Base-by-base conservation (phyloP, 208 protist species). In the Trypanosomatidae sp. region DNA sequence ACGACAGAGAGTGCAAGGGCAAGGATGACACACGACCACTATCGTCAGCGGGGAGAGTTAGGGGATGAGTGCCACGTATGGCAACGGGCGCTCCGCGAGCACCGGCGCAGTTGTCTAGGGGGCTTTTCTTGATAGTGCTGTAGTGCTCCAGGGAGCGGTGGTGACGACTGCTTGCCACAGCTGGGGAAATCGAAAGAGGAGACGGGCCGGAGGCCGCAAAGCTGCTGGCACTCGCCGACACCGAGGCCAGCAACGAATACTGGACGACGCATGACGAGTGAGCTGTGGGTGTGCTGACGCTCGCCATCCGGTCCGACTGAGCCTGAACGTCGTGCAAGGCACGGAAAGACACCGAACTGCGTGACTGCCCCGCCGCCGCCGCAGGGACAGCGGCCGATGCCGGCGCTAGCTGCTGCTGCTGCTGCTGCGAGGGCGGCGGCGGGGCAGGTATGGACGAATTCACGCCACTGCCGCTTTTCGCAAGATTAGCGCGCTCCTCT, bases 401-500 rank as follows among this genome's bases (percentile, higher is more conserved):
- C 17, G 3, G 15, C 30, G 10, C 28, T 33, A 46, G 49, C 46
- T 15, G 49, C 66, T 59, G 47, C 3, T 39, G 36, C 36, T 39
- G 36, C 36, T 2, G 36, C n/a, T n/a, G n/a, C 33, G 33, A 36
- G 33, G 33, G 33, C 62, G 69, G 50, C 47, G 19, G 44, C 7
- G 53, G 44, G 4, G 30, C 33, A 39, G 36, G 3, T 25, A 36
- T 3, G 9, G 49, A 7, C 60, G 50, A 43, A 12, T 17, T 9
- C 44, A n/a, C 19, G 12, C 3, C 25, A 22, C 7, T 25, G 44
- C n/a, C 28, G 1, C 46, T 39, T 10, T 28, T 25, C 10, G 17
- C 66, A 15, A 36, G 36, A 25, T 43, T 56, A 15, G 52, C 77
- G 30, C 76, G 73, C 62, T 85, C 80, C 47, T 80, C 79, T 39